Evolutionary conservation across 2,329 filamentous ascomycete species (phyloP).

Genomic region (Neonectria sp.): DNA sequence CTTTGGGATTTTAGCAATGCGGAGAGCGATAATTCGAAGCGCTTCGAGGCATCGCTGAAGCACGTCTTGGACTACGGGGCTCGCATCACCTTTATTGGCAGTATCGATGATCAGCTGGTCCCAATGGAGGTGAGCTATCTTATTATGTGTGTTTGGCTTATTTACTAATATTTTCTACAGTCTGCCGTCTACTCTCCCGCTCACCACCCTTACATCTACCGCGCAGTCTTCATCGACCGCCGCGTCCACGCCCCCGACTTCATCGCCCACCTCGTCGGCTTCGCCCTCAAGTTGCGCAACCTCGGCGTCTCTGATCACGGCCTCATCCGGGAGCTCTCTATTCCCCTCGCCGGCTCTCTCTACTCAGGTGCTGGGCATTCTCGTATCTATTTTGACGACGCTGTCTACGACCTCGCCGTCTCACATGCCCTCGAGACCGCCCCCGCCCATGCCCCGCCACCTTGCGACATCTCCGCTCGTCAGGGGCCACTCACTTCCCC

Average conservation of each 20-base stretch:
- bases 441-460: constrained; percentile 57
- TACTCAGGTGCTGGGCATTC: constrained; percentile 96
- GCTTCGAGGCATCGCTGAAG: constrained; percentile 83
- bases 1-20: constrained; percentile 93
- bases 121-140: constrained; percentile 80
- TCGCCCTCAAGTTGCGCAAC: constrained; percentile 94
- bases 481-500: constrained; percentile 62
- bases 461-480: constrained; percentile 46
- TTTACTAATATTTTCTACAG: constrained; percentile 55
- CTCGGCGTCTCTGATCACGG: constrained; percentile 94
- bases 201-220: constrained; percentile 92
- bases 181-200: constrained; percentile 91
- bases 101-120: constrained; percentile 97
- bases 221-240: constrained; percentile 96
- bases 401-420: constrained; percentile 86
- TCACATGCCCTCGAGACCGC: constrained; percentile 82
- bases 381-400: constrained; percentile 89
- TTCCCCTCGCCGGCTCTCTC: constrained; percentile 89
- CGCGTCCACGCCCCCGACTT: constrained; percentile 94
- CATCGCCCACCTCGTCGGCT: constrained; percentile 91
- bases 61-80: constrained; percentile 84
- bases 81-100: constrained; percentile 89
- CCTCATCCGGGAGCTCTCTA: constrained; percentile 89
- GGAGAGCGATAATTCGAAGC: constrained; percentile 84
- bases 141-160: neutral